Evolutionary conservation across 164 flowering plant genomes (phyloP).

Genomic region (Paratinospora sagittata): DNA sequence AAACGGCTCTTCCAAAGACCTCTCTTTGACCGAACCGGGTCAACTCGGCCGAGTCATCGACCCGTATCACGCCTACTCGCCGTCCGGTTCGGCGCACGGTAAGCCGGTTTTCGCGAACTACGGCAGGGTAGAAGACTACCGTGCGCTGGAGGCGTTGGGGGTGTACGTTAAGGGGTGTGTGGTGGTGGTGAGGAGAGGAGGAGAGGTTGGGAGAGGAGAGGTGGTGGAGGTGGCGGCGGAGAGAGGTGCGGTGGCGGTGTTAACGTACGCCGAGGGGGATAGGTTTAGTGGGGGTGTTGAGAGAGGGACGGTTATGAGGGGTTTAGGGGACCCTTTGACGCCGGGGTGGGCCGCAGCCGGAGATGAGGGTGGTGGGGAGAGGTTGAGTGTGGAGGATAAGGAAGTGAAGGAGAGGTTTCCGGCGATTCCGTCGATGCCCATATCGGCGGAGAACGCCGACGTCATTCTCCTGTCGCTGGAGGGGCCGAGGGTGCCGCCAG

Average conservation of each 20-base stretch:
- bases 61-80: slow-evolving; percentile 91
- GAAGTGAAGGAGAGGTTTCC: slow-evolving; percentile 54
- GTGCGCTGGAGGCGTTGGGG: slow-evolving; percentile 40
- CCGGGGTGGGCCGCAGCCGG: slow-evolving; percentile 74
- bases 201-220: slow-evolving; percentile 45
- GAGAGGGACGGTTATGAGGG: slow-evolving; percentile 78
- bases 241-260: slow-evolving; percentile 57
- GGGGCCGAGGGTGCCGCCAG: slow-evolving; percentile 42
- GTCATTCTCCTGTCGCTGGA: slow-evolving; percentile 46
- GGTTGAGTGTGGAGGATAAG: slow-evolving; percentile 37
- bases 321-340: slow-evolving; percentile 83
- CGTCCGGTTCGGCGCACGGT: slow-evolving; percentile 55
- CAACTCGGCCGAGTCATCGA: slow-evolving; percentile 26
- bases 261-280: slow-evolving; percentile 52
- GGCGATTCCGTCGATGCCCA: slow-evolving; percentile 71
- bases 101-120: slow-evolving; percentile 57
- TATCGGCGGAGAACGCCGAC: slow-evolving; percentile 55
- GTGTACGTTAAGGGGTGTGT: slow-evolving; percentile 63
- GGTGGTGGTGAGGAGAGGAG: slow-evolving; percentile 61
- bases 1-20: slow-evolving; percentile 26
- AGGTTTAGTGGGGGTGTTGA: slow-evolving; percentile 37
- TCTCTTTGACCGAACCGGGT: slow-evolving; percentile 28
- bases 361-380: slow-evolving; percentile 61
- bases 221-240: slow-evolving; percentile 57
- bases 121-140: slow-evolving; percentile 68